These are phyloP conservation scores for Monilinia polystroma DNA, from an alignment of 2,329 filamentous ascomycete genomes.

Conservation along the genomic window DNA sequence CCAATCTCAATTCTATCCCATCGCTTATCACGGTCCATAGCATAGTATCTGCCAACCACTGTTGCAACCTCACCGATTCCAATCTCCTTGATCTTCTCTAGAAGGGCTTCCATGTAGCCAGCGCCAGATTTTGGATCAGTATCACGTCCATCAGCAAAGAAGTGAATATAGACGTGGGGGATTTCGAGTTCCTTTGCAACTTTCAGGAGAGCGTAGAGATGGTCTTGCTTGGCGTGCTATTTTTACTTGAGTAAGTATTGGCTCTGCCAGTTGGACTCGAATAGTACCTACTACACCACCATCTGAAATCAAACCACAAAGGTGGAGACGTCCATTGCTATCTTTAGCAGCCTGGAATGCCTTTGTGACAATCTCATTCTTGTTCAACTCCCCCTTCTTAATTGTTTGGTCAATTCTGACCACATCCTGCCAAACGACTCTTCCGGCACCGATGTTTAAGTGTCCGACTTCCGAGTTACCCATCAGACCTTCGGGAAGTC, in stretches of 20 bases:
- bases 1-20: conserved; percentile 94
- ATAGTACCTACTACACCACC: conserved; percentile 73
- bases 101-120: conserved; percentile 81
- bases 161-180: conserved; percentile 95
- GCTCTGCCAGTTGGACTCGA: background rate
- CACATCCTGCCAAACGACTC: conserved; percentile 98
- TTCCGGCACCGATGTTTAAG: conserved; percentile 94
- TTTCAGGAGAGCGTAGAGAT: conserved; percentile 82
- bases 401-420: conserved; percentile 93
- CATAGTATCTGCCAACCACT: conserved; percentile 93
- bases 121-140: conserved; percentile 94
- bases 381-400: conserved; percentile 49
- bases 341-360: conserved; percentile 78
- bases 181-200: conserved; percentile 87
- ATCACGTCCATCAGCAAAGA: conserved; percentile 97
- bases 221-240: conserved; percentile 89
- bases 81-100: conserved; percentile 78
- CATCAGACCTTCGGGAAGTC: conserved; percentile 95
- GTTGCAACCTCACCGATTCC: conserved; percentile 86
- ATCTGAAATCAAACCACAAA: conserved; percentile 89
- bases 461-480: conserved; percentile 98
- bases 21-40: conserved; percentile 99
- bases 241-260: conserved; percentile 26
- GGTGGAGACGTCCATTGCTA: conserved; percentile 87
- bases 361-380: conserved; percentile 45